phyloP scores from a whole-genome alignment of 495 filamentous ascomycete genomes.

The Penicillium tannophilum region DNA sequence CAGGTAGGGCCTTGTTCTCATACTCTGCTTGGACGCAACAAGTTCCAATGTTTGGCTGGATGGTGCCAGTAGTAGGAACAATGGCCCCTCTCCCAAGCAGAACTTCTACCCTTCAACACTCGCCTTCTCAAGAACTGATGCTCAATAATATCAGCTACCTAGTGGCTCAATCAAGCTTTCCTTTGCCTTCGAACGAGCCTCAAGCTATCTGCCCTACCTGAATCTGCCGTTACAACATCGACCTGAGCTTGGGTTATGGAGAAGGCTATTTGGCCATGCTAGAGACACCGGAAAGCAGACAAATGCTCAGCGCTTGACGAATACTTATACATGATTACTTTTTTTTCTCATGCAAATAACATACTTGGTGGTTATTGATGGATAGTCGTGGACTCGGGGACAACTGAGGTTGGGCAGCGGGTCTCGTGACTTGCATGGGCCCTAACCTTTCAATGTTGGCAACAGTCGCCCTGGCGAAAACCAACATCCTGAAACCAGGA shows the following conservation, averaged over 20 bases:
- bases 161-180: too few species aligned
- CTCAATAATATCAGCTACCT: not conserved
- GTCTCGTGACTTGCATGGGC: not conserved
- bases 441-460: not conserved
- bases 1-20: not conserved
- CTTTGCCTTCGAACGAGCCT: not conserved
- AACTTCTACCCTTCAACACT: not conserved
- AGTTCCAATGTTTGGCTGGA: not conserved
- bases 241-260: not conserved
- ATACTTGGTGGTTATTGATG: not conserved
- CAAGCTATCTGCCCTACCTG: not conserved
- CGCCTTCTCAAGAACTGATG: not conserved
- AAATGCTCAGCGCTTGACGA: not conserved
- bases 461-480: not conserved
- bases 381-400: not conserved
- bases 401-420: not conserved
- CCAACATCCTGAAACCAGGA: not conserved
- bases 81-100: not conserved
- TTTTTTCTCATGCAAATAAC: not conserved
- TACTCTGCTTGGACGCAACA: not conserved
- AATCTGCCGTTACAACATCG: not conserved
- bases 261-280: not conserved
- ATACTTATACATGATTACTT: not conserved
- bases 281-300: not conserved
- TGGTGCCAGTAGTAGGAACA: not conserved